Evolutionary conservation across 73 alveolate genomes (phyloP).

Genomic region (Tetrahymena thermophila): DNA sequence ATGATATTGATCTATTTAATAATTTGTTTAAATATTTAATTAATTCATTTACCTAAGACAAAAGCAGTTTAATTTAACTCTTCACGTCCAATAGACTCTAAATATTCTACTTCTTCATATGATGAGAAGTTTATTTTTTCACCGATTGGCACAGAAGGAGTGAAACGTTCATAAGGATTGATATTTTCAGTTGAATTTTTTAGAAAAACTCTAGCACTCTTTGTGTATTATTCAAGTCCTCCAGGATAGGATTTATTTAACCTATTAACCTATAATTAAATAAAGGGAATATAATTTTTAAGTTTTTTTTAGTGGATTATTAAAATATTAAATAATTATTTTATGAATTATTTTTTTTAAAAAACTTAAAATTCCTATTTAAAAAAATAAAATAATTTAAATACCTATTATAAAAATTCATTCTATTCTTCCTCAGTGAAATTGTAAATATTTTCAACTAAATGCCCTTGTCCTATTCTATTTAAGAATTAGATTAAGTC

Average conservation of each 20-base stretch:
- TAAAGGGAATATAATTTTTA: no score
- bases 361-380: not conserved
- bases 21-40: not conserved
- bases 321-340: no score
- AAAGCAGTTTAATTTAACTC: constrained; percentile 79
- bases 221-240: constrained; percentile 82
- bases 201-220: constrained; percentile 82
- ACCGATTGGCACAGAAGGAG: constrained; percentile 83
- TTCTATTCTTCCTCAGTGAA: not conserved
- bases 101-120: constrained; percentile 43
- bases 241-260: constrained; percentile 72
- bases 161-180: constrained; percentile 84
- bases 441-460: not conserved
- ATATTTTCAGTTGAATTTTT: constrained; percentile 76
- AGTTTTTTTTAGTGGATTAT: no score
- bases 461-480: not conserved
- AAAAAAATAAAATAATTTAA: not conserved
- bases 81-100: constrained; percentile 70
- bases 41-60: constrained; percentile 41
- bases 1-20: not conserved
- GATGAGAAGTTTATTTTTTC: constrained; percentile 65
- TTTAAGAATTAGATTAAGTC: not conserved
- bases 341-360: no score
- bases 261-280: not conserved
- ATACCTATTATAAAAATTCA: not conserved